These are phyloP conservation scores for Rhododendron griersonianum DNA, from an alignment of 148 eudicot species.

Conservation along the genomic window DNA sequence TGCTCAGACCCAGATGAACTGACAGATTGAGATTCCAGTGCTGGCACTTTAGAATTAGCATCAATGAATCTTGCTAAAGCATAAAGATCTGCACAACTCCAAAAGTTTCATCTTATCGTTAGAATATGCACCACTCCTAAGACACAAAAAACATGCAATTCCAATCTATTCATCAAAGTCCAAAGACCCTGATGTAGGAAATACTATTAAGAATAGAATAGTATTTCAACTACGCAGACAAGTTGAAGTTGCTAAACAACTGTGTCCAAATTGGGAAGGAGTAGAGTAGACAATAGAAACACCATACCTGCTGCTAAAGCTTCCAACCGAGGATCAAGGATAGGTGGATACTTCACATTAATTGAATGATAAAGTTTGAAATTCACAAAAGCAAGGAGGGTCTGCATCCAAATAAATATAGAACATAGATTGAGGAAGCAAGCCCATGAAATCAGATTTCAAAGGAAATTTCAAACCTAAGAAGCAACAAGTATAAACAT, in stretches of 20 bases:
- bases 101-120: neutral
- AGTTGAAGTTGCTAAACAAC: slow-evolving; percentile 1
- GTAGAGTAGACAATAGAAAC: neutral
- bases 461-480: neutral
- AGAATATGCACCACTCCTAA: neutral
- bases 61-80: slow-evolving; percentile 69
- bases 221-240: neutral
- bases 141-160: neutral
- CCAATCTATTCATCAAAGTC: neutral
- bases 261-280: neutral
- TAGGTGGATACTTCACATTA: slow-evolving; percentile 80
- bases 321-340: slow-evolving; percentile 84
- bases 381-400: slow-evolving; percentile 78
- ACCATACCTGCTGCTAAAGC: slow-evolving; percentile 76
- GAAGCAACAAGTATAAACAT: neutral
- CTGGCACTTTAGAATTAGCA: slow-evolving; percentile 34
- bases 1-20: slow-evolving; percentile 27
- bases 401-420: slow-evolving; percentile 41
- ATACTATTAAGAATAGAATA: neutral
- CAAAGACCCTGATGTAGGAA: neutral
- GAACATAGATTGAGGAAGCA: neutral
- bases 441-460: neutral
- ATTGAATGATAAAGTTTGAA: slow-evolving; percentile 67
- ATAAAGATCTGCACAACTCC: slow-evolving; percentile 70
- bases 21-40: slow-evolving; percentile 19